These are phyloP conservation scores for Spongispora temasekensis DNA, from an alignment of 1,284 basidiomycete genomes.

Conservation along the genomic window DNA sequence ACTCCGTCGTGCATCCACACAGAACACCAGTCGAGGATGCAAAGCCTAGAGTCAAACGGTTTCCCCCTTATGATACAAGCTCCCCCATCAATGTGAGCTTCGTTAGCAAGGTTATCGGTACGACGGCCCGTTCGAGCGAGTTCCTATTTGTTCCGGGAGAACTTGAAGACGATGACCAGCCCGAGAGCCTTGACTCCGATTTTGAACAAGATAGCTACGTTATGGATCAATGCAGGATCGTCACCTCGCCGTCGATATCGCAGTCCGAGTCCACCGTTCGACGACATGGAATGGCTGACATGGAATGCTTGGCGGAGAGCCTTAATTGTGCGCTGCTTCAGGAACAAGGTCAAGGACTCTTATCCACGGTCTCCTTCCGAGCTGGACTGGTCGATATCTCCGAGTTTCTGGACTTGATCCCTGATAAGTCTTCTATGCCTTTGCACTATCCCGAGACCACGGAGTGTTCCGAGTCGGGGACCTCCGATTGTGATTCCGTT, in stretches of 20 bases:
- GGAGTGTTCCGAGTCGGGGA: background rate
- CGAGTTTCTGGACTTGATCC: background rate
- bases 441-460: background rate
- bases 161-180: background rate
- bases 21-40: background rate
- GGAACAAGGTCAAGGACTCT: background rate
- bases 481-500: background rate
- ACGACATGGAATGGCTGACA: conserved; percentile 16
- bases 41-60: background rate
- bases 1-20: background rate
- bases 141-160: conserved; percentile 16
- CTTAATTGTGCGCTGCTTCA: conserved; percentile 3
- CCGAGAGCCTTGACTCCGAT: background rate
- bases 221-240: conserved; percentile 4
- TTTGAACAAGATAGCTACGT: background rate
- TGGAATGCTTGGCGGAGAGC: conserved; percentile 8
- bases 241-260: background rate
- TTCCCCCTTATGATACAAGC: conserved; percentile 24
- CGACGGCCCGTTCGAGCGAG: conserved; percentile 7
- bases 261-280: background rate
- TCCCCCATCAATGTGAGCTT: conserved; percentile 10
- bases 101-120: conserved; percentile 19
- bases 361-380: background rate
- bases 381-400: background rate
- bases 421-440: background rate